Evolutionary conservation across 169 alveolate genomes (phyloP).

Genomic region (Cryptosporidium tyzzeri): DNA sequence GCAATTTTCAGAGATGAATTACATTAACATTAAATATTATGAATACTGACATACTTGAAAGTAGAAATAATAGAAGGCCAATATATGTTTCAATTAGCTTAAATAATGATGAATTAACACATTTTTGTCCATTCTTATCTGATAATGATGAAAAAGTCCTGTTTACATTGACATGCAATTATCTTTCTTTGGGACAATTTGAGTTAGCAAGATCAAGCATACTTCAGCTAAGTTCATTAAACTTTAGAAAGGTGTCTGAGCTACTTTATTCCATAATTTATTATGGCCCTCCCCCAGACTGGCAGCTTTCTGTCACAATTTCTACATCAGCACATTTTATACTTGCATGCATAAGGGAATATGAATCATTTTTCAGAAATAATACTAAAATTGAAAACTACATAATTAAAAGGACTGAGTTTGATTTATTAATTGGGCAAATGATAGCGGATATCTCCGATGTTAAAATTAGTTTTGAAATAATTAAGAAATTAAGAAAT

Average conservation of each 20-base stretch:
- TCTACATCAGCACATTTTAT: conserved; percentile 62
- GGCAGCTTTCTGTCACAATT: conserved; percentile 62
- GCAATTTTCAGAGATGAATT: background rate
- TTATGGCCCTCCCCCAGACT: conserved; percentile 64
- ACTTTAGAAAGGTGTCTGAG: conserved; percentile 19
- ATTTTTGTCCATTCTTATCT: background rate
- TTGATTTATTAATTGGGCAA: conserved; percentile 27
- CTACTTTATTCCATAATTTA: conserved; percentile 21
- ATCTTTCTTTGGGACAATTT: conserved; percentile 71
- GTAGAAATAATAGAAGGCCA: background rate
- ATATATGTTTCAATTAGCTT: background rate
- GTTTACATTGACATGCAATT: conserved; percentile 44
- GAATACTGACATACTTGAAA: background rate
- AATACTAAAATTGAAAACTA: background rate
- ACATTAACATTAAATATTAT: background rate
- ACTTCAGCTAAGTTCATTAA: conserved; percentile 1
- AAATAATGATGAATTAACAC: background rate
- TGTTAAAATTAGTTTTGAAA: background rate
- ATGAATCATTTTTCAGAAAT: background rate
- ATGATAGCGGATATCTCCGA: conserved; percentile 6
- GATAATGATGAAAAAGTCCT: conserved; percentile 4
- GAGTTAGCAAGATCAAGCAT: conserved; percentile 55
- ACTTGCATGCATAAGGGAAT: conserved; percentile 55
- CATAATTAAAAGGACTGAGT: conserved; percentile 15
- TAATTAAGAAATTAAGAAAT: conserved; percentile 27